A percentile compares a stretch with the other conserved stretches of the same genome.
phyloP scores from a whole-genome alignment of 2,329 filamentous ascomycete species.

The Chalara sp. region DNA sequence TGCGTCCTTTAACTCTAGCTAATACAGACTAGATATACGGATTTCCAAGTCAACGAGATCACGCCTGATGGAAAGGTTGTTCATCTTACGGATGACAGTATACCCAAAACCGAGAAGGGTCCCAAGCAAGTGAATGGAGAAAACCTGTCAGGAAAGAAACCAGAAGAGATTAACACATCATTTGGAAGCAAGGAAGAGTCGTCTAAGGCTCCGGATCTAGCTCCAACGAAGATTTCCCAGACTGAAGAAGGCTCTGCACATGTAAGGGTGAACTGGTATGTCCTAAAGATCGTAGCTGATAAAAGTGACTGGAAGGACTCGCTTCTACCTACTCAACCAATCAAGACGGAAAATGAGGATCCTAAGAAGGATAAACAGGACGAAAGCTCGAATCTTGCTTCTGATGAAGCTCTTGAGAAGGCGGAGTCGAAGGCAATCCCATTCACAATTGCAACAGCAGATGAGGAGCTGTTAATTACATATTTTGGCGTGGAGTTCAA shows the following conservation, averaged over 20 bases:
- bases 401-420: not conserved
- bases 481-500: slow-evolving; percentile 45
- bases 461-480: slow-evolving; percentile 34
- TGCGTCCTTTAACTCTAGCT: slow-evolving; percentile 4
- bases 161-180: not conserved
- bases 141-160: not conserved
- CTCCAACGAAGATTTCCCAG: not conserved
- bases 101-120: slow-evolving; percentile 5
- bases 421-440: not conserved
- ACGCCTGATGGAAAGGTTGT: slow-evolving; percentile 53
- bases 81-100: slow-evolving; percentile 43
- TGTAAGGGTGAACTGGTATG: not conserved
- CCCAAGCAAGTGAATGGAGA: not conserved
- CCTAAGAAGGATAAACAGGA: not conserved
- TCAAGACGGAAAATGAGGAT: not conserved
- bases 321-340: not conserved
- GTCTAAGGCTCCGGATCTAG: not conserved
- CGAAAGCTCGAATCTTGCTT: not conserved
- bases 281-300: not conserved
- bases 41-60: slow-evolving; percentile 71
- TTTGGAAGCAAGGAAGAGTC: not conserved
- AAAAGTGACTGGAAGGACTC: not conserved
- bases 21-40: slow-evolving; percentile 50
- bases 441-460: slow-evolving; percentile 35
- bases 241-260: not conserved